Percentiles rank a stretch among this genome's conserved stretches.
phyloP scores from a whole-genome alignment of 495 filamentous ascomycete genomes.

The Oidiodendron maius region DNA sequence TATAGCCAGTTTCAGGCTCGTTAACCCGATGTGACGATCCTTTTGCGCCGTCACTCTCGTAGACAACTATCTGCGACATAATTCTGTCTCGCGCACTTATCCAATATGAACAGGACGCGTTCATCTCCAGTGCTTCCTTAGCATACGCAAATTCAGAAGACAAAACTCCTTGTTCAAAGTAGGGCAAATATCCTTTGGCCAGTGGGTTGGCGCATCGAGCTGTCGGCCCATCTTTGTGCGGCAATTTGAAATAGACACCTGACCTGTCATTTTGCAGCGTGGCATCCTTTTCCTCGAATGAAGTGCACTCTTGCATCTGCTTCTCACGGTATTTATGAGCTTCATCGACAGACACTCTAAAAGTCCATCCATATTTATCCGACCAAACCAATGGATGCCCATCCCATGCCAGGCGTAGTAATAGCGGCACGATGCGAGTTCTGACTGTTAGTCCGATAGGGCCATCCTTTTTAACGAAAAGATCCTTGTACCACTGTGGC shows the following conservation, averaged over 20 bases:
- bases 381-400: slow-evolving; percentile 88
- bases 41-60: slow-evolving; percentile 50
- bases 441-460: slow-evolving; percentile 77
- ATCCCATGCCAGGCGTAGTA: slow-evolving; percentile 86
- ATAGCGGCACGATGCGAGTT: slow-evolving; percentile 78
- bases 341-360: slow-evolving; percentile 64
- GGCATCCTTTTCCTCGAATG: slow-evolving; percentile 64
- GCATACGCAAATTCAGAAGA: slow-evolving; percentile 84
- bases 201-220: slow-evolving; percentile 80
- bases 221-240: slow-evolving; percentile 88
- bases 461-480: slow-evolving; percentile 60
- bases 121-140: slow-evolving; percentile 95
- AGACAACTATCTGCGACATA: slow-evolving; percentile 88
- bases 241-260: slow-evolving; percentile 82
- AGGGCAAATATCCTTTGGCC: slow-evolving; percentile 82
- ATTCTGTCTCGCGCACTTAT: slow-evolving; percentile 92
- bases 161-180: slow-evolving; percentile 85
- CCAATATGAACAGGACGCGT: slow-evolving; percentile 97
- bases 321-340: slow-evolving; percentile 59
- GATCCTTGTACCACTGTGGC: slow-evolving; percentile 93
- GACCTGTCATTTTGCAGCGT: slow-evolving; percentile 58
- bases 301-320: slow-evolving; percentile 66
- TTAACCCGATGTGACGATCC: slow-evolving; percentile 2
- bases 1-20: slow-evolving; percentile 60
- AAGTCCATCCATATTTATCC: slow-evolving; percentile 87